A percentile compares a stretch with the other conserved stretches of the same genome.
Evolutionary conservation across 2,329 filamentous ascomycete genomes (phyloP).

Genomic region (Raffaelea arxii): DNA sequence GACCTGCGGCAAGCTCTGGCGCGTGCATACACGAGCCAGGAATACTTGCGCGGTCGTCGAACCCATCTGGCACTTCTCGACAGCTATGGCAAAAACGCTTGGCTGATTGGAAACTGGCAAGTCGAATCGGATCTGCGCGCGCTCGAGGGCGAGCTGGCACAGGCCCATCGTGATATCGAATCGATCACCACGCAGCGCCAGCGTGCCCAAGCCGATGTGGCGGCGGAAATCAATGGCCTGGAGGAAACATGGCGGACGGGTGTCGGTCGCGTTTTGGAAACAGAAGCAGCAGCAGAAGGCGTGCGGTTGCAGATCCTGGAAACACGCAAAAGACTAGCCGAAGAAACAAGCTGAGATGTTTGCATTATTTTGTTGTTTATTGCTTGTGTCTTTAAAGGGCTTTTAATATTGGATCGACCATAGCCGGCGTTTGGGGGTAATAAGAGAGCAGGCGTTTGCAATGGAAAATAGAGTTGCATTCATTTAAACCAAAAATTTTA

Average conservation of each 20-base stretch:
- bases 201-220: slow-evolving; percentile 58
- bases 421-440: no score
- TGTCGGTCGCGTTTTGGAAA: slow-evolving; percentile 72
- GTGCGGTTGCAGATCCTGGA: slow-evolving; percentile 59
- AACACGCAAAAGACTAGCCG: slow-evolving; percentile 36
- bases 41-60: slow-evolving; percentile 42
- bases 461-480: no score
- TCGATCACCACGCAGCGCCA: slow-evolving; percentile 61
- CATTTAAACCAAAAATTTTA: no score
- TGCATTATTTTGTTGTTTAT: no score
- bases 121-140: slow-evolving; percentile 60
- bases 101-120: slow-evolving; percentile 78
- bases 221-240: slow-evolving; percentile 57
- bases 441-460: no score
- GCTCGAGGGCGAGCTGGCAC: slow-evolving; percentile 67
- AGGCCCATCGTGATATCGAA: slow-evolving; percentile 60
- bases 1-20: slow-evolving; percentile 55
- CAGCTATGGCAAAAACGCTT: slow-evolving; percentile 76
- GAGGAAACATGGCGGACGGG: slow-evolving; percentile 74
- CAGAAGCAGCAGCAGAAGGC: slow-evolving; percentile 72
- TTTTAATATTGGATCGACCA: no score
- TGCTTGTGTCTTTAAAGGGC: no score
- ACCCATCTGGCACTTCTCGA: slow-evolving; percentile 64
- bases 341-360: not conserved
- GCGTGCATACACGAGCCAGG: slow-evolving; percentile 36